A percentile compares a stretch with the other conserved stretches of the same genome.
Evolutionary conservation across 306 rosid species (phyloP).

Genomic region (Heteromeles arbutifolia): DNA sequence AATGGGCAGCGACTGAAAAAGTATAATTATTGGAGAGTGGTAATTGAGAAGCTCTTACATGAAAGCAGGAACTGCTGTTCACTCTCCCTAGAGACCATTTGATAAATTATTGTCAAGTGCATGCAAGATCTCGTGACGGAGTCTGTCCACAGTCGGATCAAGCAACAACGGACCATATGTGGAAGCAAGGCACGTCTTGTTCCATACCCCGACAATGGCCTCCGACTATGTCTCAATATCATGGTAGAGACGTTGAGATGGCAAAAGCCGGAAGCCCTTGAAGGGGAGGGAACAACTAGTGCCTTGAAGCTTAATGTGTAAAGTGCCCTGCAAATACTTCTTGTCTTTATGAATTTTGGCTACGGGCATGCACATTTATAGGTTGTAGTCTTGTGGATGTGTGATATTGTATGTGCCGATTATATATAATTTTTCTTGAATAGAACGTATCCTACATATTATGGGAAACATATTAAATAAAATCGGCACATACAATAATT

Average conservation of each 20-base stretch:
- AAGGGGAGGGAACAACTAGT: conserved; percentile 32
- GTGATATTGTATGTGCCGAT: neutral
- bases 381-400: neutral
- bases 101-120: neutral
- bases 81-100: neutral
- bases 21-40: neutral
- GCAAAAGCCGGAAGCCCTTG: conserved; percentile 34
- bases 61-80: neutral
- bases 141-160: too few species aligned
- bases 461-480: neutral
- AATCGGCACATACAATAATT: neutral
- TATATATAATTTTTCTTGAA: neutral
- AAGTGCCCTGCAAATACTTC: neutral
- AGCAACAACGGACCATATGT: neutral
- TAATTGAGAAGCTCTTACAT: neutral
- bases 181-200: conserved; percentile 26
- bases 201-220: conserved; percentile 14
- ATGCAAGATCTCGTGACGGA: neutral
- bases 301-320: conserved; percentile 17
- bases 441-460: neutral
- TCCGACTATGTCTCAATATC: conserved; percentile 10
- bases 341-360: neutral
- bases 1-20: neutral
- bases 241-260: neutral
- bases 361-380: neutral